These are phyloP conservation scores for Vaccinium corymbosum DNA, from an alignment of 148 eudicot species.

Conservation along the genomic window DNA sequence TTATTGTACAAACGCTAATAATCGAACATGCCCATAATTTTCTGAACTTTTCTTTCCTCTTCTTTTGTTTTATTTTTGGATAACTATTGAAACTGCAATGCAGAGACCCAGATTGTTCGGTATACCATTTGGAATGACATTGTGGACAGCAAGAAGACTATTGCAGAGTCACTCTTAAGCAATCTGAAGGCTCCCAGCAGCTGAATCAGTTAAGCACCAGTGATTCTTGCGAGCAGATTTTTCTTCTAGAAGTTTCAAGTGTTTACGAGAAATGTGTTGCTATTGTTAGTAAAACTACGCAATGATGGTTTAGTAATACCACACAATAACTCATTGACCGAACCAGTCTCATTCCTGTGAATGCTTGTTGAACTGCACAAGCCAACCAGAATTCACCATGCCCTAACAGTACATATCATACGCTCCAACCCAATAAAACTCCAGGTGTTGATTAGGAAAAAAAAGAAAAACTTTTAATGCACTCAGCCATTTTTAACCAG, in stretches of 20 bases:
- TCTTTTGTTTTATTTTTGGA: background rate
- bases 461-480: background rate
- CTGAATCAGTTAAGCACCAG: background rate
- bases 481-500: background rate
- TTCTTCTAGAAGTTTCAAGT: background rate
- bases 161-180: background rate
- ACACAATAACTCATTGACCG: background rate
- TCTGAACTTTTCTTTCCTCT: background rate
- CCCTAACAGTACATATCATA: background rate
- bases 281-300: background rate
- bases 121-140: background rate
- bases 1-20: background rate
- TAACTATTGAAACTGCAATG: background rate
- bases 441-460: background rate
- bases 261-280: background rate
- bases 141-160: background rate
- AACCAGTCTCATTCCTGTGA: background rate
- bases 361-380: background rate
- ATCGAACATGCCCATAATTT: background rate
- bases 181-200: background rate
- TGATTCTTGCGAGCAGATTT: background rate
- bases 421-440: background rate
- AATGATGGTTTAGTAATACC: background rate
- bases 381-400: background rate
- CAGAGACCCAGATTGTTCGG: background rate